Evolutionary conservation across 345 rosid species (phyloP).

Genomic region (Boechera retrofracta): DNA sequence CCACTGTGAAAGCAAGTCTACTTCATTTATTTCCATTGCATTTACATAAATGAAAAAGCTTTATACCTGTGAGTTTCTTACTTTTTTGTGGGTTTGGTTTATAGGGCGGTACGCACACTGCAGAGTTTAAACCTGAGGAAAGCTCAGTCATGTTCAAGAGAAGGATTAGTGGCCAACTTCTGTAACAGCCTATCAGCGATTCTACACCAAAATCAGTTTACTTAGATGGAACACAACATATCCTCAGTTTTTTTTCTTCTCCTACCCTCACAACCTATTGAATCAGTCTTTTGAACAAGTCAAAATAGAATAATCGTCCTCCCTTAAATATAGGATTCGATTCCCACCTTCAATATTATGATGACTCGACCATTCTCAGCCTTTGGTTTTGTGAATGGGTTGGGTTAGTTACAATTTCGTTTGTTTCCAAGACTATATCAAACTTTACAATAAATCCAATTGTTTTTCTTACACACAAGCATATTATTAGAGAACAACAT

Average conservation of each 20-base stretch:
- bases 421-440: neutral
- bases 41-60: too few species aligned
- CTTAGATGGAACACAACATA: too few species aligned
- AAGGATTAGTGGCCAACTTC: constrained; percentile 38
- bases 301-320: too few species aligned
- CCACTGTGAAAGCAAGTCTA: constrained; percentile 59
- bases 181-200: too few species aligned
- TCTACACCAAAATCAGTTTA: too few species aligned
- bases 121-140: constrained; percentile 53
- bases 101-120: constrained; percentile 73
- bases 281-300: too few species aligned
- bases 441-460: neutral
- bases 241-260: neutral
- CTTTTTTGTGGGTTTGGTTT: neutral
- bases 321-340: too few species aligned
- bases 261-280: too few species aligned
- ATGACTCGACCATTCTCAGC: neutral
- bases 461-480: neutral
- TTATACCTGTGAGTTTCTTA: too few species aligned
- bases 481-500: neutral
- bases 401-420: neutral
- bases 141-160: constrained; percentile 52
- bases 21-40: too few species aligned
- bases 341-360: neutral
- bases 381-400: neutral